Evolutionary conservation across 345 rosid genomes (phyloP).

Genomic region (Salix brachista): DNA sequence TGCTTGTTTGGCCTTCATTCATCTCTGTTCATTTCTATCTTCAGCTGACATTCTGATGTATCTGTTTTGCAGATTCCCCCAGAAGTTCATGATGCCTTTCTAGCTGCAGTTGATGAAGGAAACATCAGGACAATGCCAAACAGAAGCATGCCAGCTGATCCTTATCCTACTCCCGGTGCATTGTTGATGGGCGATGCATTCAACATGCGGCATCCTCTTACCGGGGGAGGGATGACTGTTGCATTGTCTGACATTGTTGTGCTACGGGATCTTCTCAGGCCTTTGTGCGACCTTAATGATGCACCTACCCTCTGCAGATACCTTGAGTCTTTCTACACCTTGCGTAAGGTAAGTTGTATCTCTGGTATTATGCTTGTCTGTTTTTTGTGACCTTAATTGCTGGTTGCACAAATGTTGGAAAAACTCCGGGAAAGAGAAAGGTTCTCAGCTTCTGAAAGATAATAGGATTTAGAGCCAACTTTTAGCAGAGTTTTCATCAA

Average conservation of each 20-base stretch:
- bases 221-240: slow-evolving; percentile 35
- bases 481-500: not conserved
- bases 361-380: not conserved
- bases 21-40: not conserved
- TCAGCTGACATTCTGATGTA: not conserved
- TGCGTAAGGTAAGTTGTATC: slow-evolving; percentile 23
- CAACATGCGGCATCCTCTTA: slow-evolving; percentile 34
- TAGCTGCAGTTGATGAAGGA: slow-evolving; percentile 30
- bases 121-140: slow-evolving; percentile 34
- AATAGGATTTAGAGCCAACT: not conserved
- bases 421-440: not conserved
- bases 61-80: slow-evolving; percentile 21
- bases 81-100: slow-evolving; percentile 19
- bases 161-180: slow-evolving; percentile 30
- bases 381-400: not conserved
- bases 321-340: slow-evolving; percentile 31
- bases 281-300: slow-evolving; percentile 18
- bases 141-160: slow-evolving; percentile 35
- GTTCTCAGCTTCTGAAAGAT: not conserved
- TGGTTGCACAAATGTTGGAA: not conserved
- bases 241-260: slow-evolving; percentile 33
- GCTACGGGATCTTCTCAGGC: slow-evolving; percentile 24
- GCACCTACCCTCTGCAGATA: slow-evolving; percentile 23
- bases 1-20: not conserved
- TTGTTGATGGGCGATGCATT: slow-evolving; percentile 32